Evolutionary conservation across 75 land plant species (phyloP).

Genomic region (Adiantum capillusveneris): DNA sequence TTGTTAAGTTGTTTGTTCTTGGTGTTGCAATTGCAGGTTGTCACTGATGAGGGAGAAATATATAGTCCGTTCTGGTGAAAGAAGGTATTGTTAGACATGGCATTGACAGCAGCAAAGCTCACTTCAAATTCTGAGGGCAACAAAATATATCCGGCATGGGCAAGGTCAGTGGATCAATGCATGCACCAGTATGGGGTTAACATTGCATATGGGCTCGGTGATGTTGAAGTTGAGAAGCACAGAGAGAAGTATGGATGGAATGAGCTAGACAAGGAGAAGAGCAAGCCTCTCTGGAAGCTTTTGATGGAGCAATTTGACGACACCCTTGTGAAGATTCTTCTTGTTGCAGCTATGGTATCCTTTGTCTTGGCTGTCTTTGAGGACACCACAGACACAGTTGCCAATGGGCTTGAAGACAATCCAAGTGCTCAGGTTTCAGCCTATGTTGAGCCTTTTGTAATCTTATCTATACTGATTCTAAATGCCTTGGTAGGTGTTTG

Average conservation of each 20-base stretch:
- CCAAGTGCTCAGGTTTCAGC: conserved; percentile 40
- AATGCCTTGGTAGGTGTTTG: conserved; percentile 86
- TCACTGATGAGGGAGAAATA: no score
- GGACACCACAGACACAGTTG: neutral
- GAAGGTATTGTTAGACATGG: no score
- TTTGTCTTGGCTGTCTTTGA: conserved; percentile 54
- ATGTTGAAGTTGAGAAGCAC: conserved; percentile 35
- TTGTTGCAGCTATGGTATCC: conserved; percentile 63
- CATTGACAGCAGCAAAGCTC: no score
- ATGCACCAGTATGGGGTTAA: conserved; percentile 46
- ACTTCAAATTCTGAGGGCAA: no score
- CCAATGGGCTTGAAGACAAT: conserved; percentile 7
- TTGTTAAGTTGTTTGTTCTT: no score
- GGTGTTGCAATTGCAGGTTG: no score
- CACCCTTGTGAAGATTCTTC: conserved; percentile 66
- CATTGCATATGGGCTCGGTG: conserved; percentile 42
- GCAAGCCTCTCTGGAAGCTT: conserved; percentile 64
- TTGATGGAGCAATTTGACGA: conserved; percentile 84
- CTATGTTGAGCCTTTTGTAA: conserved; percentile 81
- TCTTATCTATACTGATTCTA: conserved; percentile 56
- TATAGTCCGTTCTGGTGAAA: no score
- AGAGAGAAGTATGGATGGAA: conserved; percentile 59
- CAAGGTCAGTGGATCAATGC: conserved; percentile 58
- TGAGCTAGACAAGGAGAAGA: conserved; percentile 60
- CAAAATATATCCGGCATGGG: conserved; percentile 61